A percentile compares a stretch with the other conserved stretches of the same genome.
phyloP scores from a whole-genome alignment of 495 filamentous ascomycete genomes.

The Neurospora sublineolata region DNA sequence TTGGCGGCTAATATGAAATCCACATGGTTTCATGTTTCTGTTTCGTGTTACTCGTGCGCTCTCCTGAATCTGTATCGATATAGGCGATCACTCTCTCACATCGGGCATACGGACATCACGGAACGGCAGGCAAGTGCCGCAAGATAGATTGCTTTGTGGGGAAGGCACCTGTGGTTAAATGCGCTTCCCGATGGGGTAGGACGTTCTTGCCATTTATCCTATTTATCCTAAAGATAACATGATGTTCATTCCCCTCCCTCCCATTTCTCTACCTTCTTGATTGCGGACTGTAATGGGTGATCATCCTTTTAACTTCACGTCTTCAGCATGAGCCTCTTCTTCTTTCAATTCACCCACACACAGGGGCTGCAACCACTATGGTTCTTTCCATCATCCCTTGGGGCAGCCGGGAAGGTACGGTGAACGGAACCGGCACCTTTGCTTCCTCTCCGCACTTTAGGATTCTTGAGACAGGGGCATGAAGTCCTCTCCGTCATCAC shows the following conservation, averaged over 20 bases:
- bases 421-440: background rate
- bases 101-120: background rate
- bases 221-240: background rate
- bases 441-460: background rate
- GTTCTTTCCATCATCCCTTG: background rate
- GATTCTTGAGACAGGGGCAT: too few species aligned
- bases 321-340: too few species aligned
- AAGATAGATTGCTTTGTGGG: background rate
- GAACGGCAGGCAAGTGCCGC: background rate
- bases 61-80: accelerated
- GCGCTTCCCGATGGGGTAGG: background rate
- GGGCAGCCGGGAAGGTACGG: background rate
- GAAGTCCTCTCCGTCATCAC: background rate
- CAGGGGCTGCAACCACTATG: background rate
- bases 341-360: too few species aligned
- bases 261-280: too few species aligned
- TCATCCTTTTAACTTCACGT: too few species aligned
- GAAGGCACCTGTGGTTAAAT: background rate
- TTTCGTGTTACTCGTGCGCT: background rate
- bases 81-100: background rate
- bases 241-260: background rate
- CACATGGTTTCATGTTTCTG: background rate
- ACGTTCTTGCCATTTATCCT: background rate
- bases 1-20: background rate
- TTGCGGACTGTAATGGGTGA: too few species aligned